phyloP scores from a whole-genome alignment of 176 grass and related monocot species.

The Oryza brachyantha region DNA sequence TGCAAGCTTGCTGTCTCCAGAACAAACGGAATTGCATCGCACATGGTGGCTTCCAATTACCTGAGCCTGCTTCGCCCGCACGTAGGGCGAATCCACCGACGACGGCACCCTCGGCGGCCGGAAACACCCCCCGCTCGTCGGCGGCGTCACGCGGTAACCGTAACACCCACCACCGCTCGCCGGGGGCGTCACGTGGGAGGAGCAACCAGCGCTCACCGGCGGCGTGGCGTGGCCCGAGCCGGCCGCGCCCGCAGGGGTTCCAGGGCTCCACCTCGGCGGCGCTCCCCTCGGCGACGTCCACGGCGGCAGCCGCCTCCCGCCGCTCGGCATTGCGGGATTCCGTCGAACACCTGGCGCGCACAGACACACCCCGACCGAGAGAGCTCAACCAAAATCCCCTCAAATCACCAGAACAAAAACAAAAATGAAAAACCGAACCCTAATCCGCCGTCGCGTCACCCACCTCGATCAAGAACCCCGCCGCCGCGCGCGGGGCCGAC shows the following conservation, averaged over 20 bases:
- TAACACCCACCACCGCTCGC: neutral
- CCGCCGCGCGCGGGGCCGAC: neutral
- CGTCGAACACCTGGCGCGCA: slow-evolving; percentile 33
- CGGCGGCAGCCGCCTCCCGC: slow-evolving; percentile 41
- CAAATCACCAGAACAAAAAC: neutral
- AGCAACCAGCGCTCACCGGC: neutral
- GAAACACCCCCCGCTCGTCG: neutral
- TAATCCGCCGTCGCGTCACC: neutral
- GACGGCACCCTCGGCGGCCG: slow-evolving; percentile 38
- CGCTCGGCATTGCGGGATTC: slow-evolving; percentile 37
- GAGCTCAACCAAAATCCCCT: neutral
- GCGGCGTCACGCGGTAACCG: slow-evolving; percentile 10
- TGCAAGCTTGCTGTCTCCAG: neutral
- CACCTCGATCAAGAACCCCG: neutral
- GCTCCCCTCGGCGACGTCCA: slow-evolving; percentile 45
- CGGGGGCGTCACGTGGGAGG: slow-evolving; percentile 19
- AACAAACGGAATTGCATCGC: neutral
- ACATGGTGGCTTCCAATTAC: slow-evolving; percentile 21
- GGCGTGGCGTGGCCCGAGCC: neutral
- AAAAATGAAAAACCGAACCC: neutral
- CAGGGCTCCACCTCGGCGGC: slow-evolving; percentile 19
- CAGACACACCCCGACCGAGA: too few species aligned
- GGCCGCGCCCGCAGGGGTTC: neutral
- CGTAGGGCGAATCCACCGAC: slow-evolving; percentile 43
- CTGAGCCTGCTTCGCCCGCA: slow-evolving; percentile 59